Percentiles rank a stretch among this genome's conserved stretches.
These are phyloP conservation scores for Hura crepitans DNA, from an alignment of 441 rosid genomes.

Conservation along the genomic window DNA sequence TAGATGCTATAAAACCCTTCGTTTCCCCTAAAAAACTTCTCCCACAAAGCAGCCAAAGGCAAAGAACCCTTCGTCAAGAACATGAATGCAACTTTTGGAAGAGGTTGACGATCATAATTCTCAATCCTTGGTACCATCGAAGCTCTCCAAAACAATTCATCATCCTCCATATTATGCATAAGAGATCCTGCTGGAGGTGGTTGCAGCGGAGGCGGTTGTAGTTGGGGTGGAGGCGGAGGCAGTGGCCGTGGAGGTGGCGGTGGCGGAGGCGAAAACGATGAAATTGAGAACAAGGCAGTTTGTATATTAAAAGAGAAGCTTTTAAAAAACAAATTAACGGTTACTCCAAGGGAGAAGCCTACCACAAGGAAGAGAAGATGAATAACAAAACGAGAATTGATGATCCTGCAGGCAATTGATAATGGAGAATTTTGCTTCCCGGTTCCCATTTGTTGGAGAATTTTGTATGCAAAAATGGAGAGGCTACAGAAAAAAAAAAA, in stretches of 20 bases:
- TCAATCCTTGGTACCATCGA: constrained; percentile 53
- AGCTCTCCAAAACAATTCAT: constrained; percentile 61
- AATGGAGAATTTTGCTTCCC: constrained; percentile 3
- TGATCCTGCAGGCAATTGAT: background rate
- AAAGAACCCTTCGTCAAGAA: constrained; percentile 35
- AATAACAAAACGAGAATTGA: constrained; percentile 8
- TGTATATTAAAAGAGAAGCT: constrained; percentile 11
- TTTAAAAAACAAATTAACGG: background rate
- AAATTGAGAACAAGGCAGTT: background rate
- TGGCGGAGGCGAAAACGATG: background rate
- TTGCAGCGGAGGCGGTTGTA: background rate
- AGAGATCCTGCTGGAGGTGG: constrained; percentile 9
- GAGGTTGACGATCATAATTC: constrained; percentile 40
- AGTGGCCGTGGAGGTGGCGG: background rate
- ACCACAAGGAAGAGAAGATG: constrained; percentile 21
- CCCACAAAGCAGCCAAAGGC: constrained; percentile 36
- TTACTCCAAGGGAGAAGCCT: constrained; percentile 31
- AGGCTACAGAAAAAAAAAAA: too few species aligned
- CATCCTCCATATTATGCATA: constrained; percentile 52
- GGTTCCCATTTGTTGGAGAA: constrained; percentile 13
- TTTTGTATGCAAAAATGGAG: too few species aligned
- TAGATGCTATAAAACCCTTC: constrained; percentile 35
- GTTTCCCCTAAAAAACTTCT: constrained; percentile 33
- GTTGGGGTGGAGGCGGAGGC: background rate
- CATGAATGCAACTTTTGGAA: constrained; percentile 71